A percentile compares a stretch with the other conserved stretches of the same genome.
Evolutionary conservation across 371 early-diverging fungal species (phyloP).

Genomic region (Lichtheimia hyalospora): DNA sequence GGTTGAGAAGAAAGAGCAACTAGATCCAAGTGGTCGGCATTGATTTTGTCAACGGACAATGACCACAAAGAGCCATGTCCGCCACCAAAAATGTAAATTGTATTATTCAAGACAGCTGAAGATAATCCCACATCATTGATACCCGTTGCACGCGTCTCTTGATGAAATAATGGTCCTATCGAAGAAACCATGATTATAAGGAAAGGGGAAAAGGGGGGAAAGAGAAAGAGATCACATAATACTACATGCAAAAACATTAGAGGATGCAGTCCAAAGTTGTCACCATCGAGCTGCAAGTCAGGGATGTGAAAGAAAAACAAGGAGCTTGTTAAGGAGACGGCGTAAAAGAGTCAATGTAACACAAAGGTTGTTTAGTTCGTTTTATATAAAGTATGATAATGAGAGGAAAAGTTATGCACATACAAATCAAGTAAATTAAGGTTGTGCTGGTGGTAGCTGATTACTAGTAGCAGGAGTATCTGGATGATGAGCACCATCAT

Average conservation of each 20-base stretch:
- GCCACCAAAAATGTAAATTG: constrained; percentile 6
- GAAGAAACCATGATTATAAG: too few relatives aligned
- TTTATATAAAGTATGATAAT: too few relatives aligned
- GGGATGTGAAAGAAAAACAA: constrained; percentile 1
- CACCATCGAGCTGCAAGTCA: too few relatives aligned
- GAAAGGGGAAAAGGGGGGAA: constrained; percentile 1
- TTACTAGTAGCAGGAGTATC: too few relatives aligned
- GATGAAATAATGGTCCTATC: neutral
- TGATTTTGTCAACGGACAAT: neutral
- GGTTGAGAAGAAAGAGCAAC: too few relatives aligned
- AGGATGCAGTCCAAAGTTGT: too few relatives aligned
- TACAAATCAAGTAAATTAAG: neutral
- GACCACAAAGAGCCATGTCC: constrained; percentile 6
- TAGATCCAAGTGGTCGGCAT: neutral
- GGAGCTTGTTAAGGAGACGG: neutral
- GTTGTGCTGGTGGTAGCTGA: neutral
- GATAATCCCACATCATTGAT: neutral
- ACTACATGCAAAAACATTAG: too few relatives aligned
- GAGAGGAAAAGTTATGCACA: too few relatives aligned
- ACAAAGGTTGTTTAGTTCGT: too few relatives aligned
- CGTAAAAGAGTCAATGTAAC: too few relatives aligned
- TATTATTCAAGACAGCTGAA: constrained; percentile 1
- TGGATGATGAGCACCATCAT: neutral
- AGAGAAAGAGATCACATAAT: neutral
- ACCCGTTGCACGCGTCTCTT: neutral